These are phyloP conservation scores for Fomes fomentarius DNA, from an alignment of 1,284 basidiomycete genomes.

Conservation along the genomic window DNA sequence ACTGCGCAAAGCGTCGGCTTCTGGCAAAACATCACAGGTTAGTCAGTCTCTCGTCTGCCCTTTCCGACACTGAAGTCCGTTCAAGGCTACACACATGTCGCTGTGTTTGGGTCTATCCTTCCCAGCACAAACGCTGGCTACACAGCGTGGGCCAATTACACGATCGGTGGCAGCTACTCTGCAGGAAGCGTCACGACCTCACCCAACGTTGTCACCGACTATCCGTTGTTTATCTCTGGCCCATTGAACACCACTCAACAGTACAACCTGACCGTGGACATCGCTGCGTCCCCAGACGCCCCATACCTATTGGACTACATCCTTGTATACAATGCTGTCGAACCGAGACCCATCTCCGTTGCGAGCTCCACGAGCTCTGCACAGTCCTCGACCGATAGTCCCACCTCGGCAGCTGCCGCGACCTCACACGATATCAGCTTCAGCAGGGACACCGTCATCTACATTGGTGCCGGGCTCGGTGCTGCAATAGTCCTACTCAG, in stretches of 20 bases:
- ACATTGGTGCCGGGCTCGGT: neutral
- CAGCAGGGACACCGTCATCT: neutral
- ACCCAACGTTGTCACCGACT: slow-evolving; percentile 2
- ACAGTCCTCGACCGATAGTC: no score
- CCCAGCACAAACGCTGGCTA: neutral
- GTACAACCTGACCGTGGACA: slow-evolving; percentile 1
- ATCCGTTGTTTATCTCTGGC: slow-evolving; percentile 5
- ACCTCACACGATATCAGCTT: neutral
- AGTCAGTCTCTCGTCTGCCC: neutral
- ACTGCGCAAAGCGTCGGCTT: neutral
- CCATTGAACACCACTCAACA: neutral
- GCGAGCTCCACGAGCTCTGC: neutral
- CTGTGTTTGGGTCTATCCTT: slow-evolving; percentile 3
- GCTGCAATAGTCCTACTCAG: neutral
- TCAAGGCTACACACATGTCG: slow-evolving; percentile 1
- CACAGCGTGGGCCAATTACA: slow-evolving; percentile 6
- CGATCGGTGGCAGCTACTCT: neutral
- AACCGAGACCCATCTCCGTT: neutral
- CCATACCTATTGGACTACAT: slow-evolving; percentile 9
- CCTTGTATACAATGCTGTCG: neutral
- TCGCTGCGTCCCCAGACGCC: neutral
- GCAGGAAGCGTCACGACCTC: neutral
- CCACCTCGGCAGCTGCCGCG: neutral
- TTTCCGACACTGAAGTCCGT: neutral
- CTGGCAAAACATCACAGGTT: slow-evolving; percentile 6